These are phyloP conservation scores for Thielaviopsis populi DNA, from an alignment of 2,329 filamentous ascomycete species.

Conservation along the genomic window DNA sequence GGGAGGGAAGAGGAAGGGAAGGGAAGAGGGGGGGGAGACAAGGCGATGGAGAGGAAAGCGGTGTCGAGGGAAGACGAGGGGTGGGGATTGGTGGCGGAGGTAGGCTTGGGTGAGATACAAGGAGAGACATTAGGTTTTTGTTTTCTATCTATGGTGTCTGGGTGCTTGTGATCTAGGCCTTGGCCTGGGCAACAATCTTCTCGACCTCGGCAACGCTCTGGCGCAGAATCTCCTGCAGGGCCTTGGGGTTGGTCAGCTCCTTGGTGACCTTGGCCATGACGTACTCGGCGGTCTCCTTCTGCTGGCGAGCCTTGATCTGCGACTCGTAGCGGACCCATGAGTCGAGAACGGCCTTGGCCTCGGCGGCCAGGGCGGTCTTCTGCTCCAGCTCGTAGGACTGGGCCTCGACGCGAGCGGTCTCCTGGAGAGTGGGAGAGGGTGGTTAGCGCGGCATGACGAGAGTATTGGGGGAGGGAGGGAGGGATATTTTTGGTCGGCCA, in stretches of 20 bases:
- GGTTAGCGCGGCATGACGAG: background rate
- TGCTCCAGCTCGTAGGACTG: constrained; percentile 96
- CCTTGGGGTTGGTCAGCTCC: constrained; percentile 96
- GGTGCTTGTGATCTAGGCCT: constrained; percentile 9
- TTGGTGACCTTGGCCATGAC: constrained; percentile 97
- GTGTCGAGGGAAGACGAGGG: too few species aligned
- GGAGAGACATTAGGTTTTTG: background rate
- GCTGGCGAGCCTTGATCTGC: constrained; percentile 97
- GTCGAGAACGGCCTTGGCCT: constrained; percentile 91
- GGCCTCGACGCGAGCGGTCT: constrained; percentile 92
- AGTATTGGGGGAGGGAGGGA: too few species aligned
- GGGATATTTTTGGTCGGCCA: background rate
- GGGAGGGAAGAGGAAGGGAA: background rate
- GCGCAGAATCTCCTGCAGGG: constrained; percentile 91
- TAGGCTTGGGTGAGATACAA: background rate
- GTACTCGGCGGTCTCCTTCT: constrained; percentile 82
- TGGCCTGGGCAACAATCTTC: constrained; percentile 41
- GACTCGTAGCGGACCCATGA: constrained; percentile 98
- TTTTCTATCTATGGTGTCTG: background rate
- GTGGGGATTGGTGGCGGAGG: too few species aligned
- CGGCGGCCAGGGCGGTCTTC: constrained; percentile 74
- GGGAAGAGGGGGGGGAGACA: background rate
- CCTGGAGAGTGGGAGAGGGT: constrained; percentile 36
- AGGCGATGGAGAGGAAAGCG: too few species aligned
- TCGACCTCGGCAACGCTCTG: constrained; percentile 94